phyloP scores from a whole-genome alignment of 2,329 filamentous ascomycete genomes.

The Exserohilum rostratum region DNA sequence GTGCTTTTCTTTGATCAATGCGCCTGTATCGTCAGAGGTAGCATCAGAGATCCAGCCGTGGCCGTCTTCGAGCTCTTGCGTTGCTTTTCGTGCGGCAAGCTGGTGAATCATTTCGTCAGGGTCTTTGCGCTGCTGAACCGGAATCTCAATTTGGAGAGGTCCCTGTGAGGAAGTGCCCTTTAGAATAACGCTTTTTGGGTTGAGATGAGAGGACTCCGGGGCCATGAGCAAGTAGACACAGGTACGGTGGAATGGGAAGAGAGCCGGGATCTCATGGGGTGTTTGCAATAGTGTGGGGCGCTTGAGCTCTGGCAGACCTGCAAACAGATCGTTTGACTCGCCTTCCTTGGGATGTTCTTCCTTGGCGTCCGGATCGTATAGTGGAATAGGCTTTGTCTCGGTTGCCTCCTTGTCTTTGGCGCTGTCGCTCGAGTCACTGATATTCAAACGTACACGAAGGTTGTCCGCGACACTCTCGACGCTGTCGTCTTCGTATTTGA shows the following conservation, averaged over 20 bases:
- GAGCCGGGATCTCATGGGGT: conserved; percentile 1
- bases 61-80: conserved; percentile 11
- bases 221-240: conserved; percentile 9
- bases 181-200: conserved; percentile 5
- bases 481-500: conserved; percentile 12
- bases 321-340: background rate
- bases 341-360: conserved; percentile 4
- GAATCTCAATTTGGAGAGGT: conserved; percentile 5
- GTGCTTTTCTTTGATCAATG: background rate
- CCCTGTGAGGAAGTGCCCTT: conserved; percentile 7
- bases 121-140: conserved; percentile 1
- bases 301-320: conserved; percentile 1
- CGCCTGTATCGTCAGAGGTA: background rate
- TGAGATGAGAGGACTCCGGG: conserved; percentile 2
- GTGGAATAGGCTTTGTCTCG: background rate
- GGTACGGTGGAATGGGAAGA: conserved; percentile 8
- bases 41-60: conserved; percentile 7
- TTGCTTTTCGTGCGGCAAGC: conserved; percentile 7
- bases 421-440: background rate
- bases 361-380: background rate
- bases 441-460: background rate
- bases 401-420: background rate
- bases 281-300: conserved; percentile 3
- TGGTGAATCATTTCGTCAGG: conserved; percentile 12
- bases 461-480: conserved; percentile 4